These are phyloP conservation scores for Periconia sp. DNA, from an alignment of 2,329 filamentous ascomycete species.

Conservation along the genomic window DNA sequence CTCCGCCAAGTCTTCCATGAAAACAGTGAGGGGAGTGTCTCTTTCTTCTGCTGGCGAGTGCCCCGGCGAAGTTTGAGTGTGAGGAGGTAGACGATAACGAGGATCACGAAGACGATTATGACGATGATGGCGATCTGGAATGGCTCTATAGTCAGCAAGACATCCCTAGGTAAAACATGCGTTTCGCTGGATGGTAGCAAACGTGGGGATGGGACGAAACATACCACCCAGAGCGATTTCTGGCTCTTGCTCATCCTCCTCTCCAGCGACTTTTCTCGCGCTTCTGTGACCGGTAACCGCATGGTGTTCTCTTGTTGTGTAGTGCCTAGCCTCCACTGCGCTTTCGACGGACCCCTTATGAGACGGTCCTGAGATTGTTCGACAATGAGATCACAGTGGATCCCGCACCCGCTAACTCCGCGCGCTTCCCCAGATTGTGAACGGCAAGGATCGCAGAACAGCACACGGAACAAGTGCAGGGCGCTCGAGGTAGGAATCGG, in stretches of 20 bases:
- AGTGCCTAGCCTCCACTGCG: not conserved
- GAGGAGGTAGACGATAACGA: slow-evolving; percentile 38
- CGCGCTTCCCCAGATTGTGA: slow-evolving; percentile 1
- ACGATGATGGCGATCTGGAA: slow-evolving; percentile 36
- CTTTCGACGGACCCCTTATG: not conserved
- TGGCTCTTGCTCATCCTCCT: slow-evolving; percentile 26
- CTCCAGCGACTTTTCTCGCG: slow-evolving; percentile 28
- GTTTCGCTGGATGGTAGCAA: not conserved
- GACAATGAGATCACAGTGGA: slow-evolving; percentile 33
- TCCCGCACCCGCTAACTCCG: slow-evolving; percentile 10
- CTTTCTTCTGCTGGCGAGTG: slow-evolving; percentile 20
- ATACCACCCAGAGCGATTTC: slow-evolving; percentile 37
- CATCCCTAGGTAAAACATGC: not conserved
- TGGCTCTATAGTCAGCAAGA: slow-evolving; percentile 15
- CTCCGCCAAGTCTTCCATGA: slow-evolving; percentile 35
- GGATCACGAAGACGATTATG: slow-evolving; percentile 36
- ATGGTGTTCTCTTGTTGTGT: slow-evolving; percentile 22
- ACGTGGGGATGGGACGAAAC: slow-evolving; percentile 12
- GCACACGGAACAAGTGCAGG: not conserved
- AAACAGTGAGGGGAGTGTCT: slow-evolving; percentile 40
- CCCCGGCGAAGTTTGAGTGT: slow-evolving; percentile 30
- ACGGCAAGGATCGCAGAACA: not conserved
- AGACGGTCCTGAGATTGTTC: slow-evolving; percentile 5
- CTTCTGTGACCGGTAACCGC: slow-evolving; percentile 32
- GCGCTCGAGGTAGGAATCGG: not conserved